These are phyloP conservation scores for Fusarium sp. DNA, from an alignment of 2,329 filamentous ascomycete species.

Conservation along the genomic window DNA sequence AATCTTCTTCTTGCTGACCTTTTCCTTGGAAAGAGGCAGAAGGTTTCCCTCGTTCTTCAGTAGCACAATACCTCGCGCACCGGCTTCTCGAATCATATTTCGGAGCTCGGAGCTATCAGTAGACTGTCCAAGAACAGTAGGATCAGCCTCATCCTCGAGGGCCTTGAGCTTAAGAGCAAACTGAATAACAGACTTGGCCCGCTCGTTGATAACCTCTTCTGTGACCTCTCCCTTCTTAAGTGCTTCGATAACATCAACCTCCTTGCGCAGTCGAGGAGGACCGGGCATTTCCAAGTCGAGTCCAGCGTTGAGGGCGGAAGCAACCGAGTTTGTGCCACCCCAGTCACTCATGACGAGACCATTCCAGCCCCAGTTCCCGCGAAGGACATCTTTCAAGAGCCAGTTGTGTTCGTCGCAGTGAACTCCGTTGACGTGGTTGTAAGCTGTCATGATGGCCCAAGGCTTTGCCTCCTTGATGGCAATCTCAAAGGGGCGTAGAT, in stretches of 20 bases:
- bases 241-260: slow-evolving; percentile 35
- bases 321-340: slow-evolving; percentile 51
- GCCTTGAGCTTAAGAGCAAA: slow-evolving; percentile 42
- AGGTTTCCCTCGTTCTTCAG: slow-evolving; percentile 69
- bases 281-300: slow-evolving; percentile 52
- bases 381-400: slow-evolving; percentile 52
- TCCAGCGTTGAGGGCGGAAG: slow-evolving; percentile 45
- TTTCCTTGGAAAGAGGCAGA: slow-evolving; percentile 58
- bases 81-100: slow-evolving; percentile 38
- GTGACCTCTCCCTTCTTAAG: slow-evolving; percentile 32
- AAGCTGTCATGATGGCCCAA: slow-evolving; percentile 58
- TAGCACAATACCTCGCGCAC: slow-evolving; percentile 66
- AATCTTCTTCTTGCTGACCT: slow-evolving; percentile 38
- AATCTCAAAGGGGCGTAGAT: slow-evolving; percentile 58
- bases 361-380: slow-evolving; percentile 57
- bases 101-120: slow-evolving; percentile 39
- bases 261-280: slow-evolving; percentile 43
- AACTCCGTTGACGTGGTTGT: slow-evolving; percentile 58
- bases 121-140: background rate
- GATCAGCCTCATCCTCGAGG: slow-evolving; percentile 20
- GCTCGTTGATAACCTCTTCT: slow-evolving; percentile 39
- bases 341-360: slow-evolving; percentile 61
- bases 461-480: slow-evolving; percentile 54
- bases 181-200: slow-evolving; percentile 45
- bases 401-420: slow-evolving; percentile 55